Evolutionary conservation across 805 yeast genomes (phyloP).

Genomic region (Yamadazyma sp.): DNA sequence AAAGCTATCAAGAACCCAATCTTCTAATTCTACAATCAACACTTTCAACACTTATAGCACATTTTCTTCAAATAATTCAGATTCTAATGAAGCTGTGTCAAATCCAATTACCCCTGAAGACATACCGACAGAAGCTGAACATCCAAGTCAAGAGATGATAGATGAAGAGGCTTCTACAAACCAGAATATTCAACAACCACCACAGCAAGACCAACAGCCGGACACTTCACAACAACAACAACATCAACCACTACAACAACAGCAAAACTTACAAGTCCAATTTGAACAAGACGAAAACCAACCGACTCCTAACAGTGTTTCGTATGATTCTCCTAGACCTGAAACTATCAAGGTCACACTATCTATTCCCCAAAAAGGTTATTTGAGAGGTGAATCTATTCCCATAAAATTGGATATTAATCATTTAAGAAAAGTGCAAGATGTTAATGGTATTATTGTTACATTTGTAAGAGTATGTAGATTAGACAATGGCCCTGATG

Average conservation of each 20-base stretch:
- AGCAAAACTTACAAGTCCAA: not conserved
- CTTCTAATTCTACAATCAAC: slow-evolving; percentile 31
- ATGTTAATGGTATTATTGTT: slow-evolving; percentile 69
- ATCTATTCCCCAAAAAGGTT: slow-evolving; percentile 59
- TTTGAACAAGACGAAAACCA: slow-evolving; percentile 1
- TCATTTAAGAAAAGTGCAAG: slow-evolving; percentile 70
- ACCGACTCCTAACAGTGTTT: slow-evolving; percentile 8
- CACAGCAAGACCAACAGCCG: not conserved
- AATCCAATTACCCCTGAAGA: slow-evolving; percentile 2
- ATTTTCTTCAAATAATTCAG: slow-evolving; percentile 31
- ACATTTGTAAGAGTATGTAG: slow-evolving; percentile 81
- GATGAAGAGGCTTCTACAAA: not conserved
- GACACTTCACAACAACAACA: not conserved
- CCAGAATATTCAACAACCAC: slow-evolving; percentile 2
- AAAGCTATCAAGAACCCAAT: slow-evolving; percentile 32
- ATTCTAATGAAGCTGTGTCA: slow-evolving; percentile 9
- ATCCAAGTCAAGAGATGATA: not conserved
- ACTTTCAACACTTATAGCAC: slow-evolving; percentile 28
- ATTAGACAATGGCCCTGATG: slow-evolving; percentile 53
- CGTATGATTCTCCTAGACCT: slow-evolving; percentile 15
- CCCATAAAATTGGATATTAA: slow-evolving; percentile 66
- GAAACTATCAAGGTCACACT: slow-evolving; percentile 35
- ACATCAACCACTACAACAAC: not conserved
- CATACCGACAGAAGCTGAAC: not conserved
- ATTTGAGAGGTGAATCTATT: slow-evolving; percentile 71